Evolutionary conservation across 495 filamentous ascomycete species (phyloP).

Genomic region (Xylaria acuta): DNA sequence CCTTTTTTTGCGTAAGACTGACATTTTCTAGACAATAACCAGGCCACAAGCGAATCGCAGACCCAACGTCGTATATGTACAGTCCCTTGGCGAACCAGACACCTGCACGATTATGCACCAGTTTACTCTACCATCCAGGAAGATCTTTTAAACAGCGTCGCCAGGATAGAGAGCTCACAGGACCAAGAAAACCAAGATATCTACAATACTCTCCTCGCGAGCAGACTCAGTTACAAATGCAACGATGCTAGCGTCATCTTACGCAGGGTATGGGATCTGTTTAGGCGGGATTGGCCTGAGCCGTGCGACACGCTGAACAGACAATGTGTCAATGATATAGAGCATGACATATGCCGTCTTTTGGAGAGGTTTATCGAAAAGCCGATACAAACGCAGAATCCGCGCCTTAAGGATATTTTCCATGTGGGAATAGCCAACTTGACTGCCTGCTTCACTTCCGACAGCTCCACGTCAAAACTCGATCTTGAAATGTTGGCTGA

Average conservation of each 20-base stretch:
- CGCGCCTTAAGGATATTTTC: neutral
- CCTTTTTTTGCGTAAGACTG: neutral
- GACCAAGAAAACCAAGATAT: neutral
- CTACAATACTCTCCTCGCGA: neutral
- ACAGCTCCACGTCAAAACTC: neutral
- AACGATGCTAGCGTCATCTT: slow-evolving; percentile 9
- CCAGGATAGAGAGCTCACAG: neutral
- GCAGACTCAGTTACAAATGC: slow-evolving; percentile 14
- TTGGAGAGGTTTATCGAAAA: neutral
- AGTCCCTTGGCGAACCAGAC: neutral
- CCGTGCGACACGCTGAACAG: neutral
- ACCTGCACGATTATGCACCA: neutral
- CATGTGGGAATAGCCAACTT: neutral
- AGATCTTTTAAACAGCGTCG: neutral
- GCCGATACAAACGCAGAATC: neutral
- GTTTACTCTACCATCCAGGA: neutral
- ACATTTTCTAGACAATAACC: neutral
- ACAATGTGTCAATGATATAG: neutral
- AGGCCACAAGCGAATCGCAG: neutral
- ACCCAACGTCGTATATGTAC: neutral
- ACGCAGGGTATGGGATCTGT: neutral
- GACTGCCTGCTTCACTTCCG: neutral
- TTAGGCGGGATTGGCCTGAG: neutral
- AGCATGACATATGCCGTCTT: neutral
- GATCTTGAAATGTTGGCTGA: neutral